These are phyloP conservation scores for Hyparrhenia diplandra DNA, from an alignment of 176 grass and related monocot genomes.

Conservation along the genomic window DNA sequence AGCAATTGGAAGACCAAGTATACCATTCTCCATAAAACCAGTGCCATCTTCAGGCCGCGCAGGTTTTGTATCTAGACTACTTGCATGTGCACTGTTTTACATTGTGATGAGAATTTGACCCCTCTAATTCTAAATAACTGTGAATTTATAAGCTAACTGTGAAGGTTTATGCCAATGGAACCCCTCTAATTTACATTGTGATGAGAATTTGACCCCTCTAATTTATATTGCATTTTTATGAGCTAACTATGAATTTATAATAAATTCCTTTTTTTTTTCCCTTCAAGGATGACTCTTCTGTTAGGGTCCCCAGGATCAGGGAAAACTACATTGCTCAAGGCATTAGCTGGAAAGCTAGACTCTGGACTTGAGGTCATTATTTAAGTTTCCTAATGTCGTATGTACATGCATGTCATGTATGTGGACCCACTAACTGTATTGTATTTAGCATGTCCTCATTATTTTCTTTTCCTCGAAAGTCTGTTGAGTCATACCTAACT, in stretches of 20 bases:
- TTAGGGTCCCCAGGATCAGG: slow-evolving; percentile 55
- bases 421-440: neutral
- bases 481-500: too few species aligned
- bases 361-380: slow-evolving; percentile 36
- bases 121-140: too few species aligned
- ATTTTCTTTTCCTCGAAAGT: neutral
- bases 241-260: neutral
- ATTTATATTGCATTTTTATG: neutral
- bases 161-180: too few species aligned
- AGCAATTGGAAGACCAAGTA: slow-evolving; percentile 25
- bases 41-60: slow-evolving; percentile 40
- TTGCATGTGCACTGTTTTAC: neutral
- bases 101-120: neutral
- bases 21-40: slow-evolving; percentile 40
- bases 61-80: slow-evolving; percentile 10
- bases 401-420: neutral
- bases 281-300: slow-evolving; percentile 62
- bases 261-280: neutral
- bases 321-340: slow-evolving; percentile 59
- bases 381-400: neutral
- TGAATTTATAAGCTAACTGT: too few species aligned
- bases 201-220: too few species aligned
- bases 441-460: neutral
- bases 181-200: too few species aligned
- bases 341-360: slow-evolving; percentile 60